Evolutionary conservation across 306 rosid species (phyloP), one percentile per base, ranked within the genome.

Genomic region (Hylodesmum podocarpum): DNA sequence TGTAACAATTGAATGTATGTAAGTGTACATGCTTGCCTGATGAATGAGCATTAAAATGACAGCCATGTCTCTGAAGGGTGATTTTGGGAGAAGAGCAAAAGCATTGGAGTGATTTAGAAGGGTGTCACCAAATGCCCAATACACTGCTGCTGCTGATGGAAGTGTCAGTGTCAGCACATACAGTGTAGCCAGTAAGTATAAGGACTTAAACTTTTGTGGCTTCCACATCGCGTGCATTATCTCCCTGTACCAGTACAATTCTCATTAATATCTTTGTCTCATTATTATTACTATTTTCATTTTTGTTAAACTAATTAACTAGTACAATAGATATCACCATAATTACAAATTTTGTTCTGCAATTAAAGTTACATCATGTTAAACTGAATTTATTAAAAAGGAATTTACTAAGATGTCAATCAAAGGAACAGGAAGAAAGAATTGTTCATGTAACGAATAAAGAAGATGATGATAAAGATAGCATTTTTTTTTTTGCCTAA

Each of bases 141-240:
- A 95, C 37, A 95, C 97, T 11, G 99, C 97, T 24, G 86, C 54
- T 11, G 97, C 97, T 0, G 99, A 95, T 19, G 99, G 99, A 50
- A 95, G 90, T 1, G 99, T 95, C 86, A 95, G 90, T 84, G 99
- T 95, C 83, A 92, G 79, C 73, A 95, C 99, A 80, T 92, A 95
- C 55, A 87, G 74, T 0, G 99, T 95, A 0, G 99, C 99, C 59
- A 87, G 29, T 28, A 92, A 81, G 85, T 95, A 95, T 73, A 95
- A 89, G 21, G 92, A 88, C 75, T 95, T 95, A 87, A 95, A 95
- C 83, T 90, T 95, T 85, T 95, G 96, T 0, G 99, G 99, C 86
- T 87, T 95, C 97, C 97, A 95, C 99, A 95, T 95, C 0, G 99
- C 99, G 64, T 95, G 99, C 99, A 95, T 95, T 44, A 95, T 95